These are phyloP conservation scores for Stagonosporopsis chrysanthemi DNA, from an alignment of 2,329 filamentous ascomycete genomes.

Conservation along the genomic window DNA sequence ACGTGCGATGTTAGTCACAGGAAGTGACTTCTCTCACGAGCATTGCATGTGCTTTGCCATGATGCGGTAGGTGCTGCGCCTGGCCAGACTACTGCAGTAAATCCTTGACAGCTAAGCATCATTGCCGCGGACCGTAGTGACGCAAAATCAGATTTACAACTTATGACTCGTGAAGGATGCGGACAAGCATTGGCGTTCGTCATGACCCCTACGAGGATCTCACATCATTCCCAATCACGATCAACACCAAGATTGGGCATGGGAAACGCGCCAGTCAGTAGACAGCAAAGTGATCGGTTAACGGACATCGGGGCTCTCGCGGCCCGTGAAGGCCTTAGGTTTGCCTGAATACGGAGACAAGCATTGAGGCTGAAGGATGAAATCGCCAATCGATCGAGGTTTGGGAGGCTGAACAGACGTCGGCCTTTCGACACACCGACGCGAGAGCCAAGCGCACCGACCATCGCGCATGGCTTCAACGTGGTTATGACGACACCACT, in stretches of 20 bases:
- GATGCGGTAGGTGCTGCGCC: no score
- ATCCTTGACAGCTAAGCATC: background rate
- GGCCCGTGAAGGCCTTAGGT: background rate
- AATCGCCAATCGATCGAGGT: conserved; percentile 23
- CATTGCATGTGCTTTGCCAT: no score
- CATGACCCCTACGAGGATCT: conserved; percentile 11
- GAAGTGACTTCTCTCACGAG: no score
- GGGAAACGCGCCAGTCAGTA: background rate
- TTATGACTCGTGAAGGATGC: background rate
- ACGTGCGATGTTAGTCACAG: no score
- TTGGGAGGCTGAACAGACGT: conserved; percentile 11
- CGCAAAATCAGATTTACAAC: background rate
- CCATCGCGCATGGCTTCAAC: conserved; percentile 15
- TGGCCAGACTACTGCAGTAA: background rate
- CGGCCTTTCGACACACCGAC: conserved; percentile 26
- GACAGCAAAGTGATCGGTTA: background rate
- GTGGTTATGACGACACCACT: conserved; percentile 33
- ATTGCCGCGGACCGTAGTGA: background rate
- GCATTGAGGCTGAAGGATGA: conserved; percentile 23
- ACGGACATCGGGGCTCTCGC: conserved; percentile 5
- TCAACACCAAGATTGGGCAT: conserved; percentile 3
- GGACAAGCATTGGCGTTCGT: conserved; percentile 14
- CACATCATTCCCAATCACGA: background rate
- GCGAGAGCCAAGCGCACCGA: conserved; percentile 18
- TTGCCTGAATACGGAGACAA: conserved; percentile 6